Conservation (phyloP, 2,329 filamentous ascomycete genomes). For the Diaporthe amygdali region DNA sequence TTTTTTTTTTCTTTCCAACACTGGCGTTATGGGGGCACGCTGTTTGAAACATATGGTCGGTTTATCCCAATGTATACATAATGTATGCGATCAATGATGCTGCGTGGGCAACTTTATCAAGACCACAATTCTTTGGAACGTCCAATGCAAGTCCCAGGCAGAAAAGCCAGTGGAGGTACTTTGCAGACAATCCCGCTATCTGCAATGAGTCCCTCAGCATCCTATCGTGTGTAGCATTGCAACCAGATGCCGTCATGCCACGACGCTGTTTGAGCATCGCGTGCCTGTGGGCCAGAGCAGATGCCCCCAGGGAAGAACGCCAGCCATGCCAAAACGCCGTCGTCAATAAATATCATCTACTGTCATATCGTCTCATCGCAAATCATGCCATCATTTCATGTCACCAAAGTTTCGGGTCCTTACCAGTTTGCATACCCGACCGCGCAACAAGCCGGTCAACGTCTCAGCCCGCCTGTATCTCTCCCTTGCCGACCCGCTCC, state of each 20-base stretch:
- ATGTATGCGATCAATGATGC: neutral
- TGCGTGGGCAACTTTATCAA: neutral
- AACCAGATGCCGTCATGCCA: neutral
- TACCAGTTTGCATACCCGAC: neutral
- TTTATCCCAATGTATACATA: neutral
- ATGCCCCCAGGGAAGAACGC: neutral
- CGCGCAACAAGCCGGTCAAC: neutral
- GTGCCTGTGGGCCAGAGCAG: neutral
- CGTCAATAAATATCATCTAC: neutral
- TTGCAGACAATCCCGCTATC: neutral
- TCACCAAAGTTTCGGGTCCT: neutral
- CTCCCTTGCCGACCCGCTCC: conserved; percentile 61
- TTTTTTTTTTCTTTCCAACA: neutral
- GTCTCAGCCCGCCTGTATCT: conserved; percentile 29
- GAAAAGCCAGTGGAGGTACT: neutral
- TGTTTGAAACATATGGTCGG: neutral
- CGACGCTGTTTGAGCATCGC: neutral
- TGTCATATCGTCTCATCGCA: neutral
- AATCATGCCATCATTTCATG: neutral
- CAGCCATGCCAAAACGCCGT: neutral
- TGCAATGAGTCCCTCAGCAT: too few species aligned
- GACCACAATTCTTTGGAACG: neutral
- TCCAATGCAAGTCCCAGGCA: neutral
- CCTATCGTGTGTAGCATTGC: neutral
- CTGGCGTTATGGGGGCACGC: neutral